These are phyloP conservation scores for Leavenworthia alabamica DNA, from an alignment of 345 rosid species.

Conservation along the genomic window DNA sequence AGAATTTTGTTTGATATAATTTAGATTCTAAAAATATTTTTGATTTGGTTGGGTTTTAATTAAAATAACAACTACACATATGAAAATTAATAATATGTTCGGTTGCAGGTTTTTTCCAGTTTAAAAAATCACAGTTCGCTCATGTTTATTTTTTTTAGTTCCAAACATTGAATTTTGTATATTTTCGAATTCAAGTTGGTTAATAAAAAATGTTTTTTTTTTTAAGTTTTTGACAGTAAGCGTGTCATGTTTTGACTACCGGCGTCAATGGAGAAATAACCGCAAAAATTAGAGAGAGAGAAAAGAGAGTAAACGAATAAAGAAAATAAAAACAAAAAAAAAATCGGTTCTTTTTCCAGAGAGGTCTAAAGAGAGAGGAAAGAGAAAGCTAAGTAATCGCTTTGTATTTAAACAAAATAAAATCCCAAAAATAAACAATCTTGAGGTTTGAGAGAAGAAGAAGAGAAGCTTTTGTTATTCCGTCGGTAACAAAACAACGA, in stretches of 20 bases:
- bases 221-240: constrained; percentile 7
- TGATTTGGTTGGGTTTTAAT: not conserved
- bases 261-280: constrained; percentile 31
- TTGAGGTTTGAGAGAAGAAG: constrained; percentile 14
- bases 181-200: not conserved
- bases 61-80: not conserved
- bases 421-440: constrained; percentile 20
- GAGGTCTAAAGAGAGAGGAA: constrained; percentile 26
- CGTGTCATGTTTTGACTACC: constrained; percentile 28
- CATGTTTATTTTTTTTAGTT: not conserved
- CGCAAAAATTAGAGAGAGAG: constrained; percentile 8
- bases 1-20: too few relatives aligned
- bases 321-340: not conserved
- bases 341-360: constrained; percentile 23
- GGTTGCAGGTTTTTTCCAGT: not conserved
- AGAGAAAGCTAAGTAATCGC: constrained; percentile 20
- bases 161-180: too few relatives aligned
- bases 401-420: constrained; percentile 32
- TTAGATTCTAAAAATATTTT: too few relatives aligned
- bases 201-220: not conserved
- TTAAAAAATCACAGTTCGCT: not conserved
- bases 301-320: constrained; percentile 7
- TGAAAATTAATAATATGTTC: not conserved
- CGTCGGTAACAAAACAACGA: constrained; percentile 1
- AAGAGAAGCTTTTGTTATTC: constrained; percentile 5